Conservation (phyloP, 148 eudicot species). For the Drosera capensis region DNA sequence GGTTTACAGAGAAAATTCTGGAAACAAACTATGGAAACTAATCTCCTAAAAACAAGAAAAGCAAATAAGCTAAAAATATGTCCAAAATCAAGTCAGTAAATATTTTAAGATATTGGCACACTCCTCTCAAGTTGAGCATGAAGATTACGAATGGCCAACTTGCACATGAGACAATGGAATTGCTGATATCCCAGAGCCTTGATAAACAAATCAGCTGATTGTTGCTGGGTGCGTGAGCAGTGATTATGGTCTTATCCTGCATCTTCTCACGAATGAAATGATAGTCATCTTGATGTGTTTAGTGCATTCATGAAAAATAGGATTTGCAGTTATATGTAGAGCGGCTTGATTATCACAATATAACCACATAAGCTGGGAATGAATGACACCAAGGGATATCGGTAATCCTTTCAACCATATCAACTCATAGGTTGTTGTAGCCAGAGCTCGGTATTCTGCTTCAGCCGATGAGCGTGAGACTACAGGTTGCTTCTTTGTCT, state of each 20-base stretch:
- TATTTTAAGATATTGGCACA: too few species aligned
- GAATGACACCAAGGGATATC: neutral
- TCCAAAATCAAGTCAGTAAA: too few species aligned
- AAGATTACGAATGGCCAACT: neutral
- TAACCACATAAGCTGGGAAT: neutral
- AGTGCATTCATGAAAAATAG: neutral
- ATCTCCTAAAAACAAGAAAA: too few species aligned
- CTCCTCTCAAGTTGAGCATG: neutral
- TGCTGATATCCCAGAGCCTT: neutral
- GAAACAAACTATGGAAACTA: too few species aligned
- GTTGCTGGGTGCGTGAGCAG: neutral
- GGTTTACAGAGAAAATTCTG: too few species aligned
- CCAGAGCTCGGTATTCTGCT: constrained; percentile 5
- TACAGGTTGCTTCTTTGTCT: constrained; percentile 3
- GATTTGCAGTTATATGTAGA: neutral
- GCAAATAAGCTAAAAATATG: too few species aligned
- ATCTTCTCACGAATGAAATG: too few species aligned
- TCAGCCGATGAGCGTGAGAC: constrained; percentile 1
- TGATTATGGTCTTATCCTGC: neutral
- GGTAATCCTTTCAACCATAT: neutral
- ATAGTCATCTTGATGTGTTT: neutral
- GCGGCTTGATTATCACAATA: neutral
- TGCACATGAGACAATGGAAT: neutral
- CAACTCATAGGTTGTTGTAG: neutral
- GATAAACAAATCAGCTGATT: neutral